Evolutionary conservation across 176 grass and related monocot genomes (phyloP).

Genomic region (Guadua angustifolia): DNA sequence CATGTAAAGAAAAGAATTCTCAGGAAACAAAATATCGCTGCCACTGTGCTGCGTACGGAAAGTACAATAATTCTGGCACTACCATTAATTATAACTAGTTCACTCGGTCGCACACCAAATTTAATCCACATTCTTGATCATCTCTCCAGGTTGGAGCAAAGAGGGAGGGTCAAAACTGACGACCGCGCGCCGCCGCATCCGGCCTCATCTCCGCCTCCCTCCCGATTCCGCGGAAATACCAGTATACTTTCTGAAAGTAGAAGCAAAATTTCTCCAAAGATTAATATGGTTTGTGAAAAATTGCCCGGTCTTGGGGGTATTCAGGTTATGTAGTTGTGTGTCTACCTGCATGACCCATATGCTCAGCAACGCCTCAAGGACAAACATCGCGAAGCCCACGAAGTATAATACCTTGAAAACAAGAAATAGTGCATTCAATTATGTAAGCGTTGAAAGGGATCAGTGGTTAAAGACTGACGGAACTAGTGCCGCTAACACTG

Average conservation of each 20-base stretch:
- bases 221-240: constrained; percentile 60
- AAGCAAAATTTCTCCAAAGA: neutral
- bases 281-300: neutral
- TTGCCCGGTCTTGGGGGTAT: neutral
- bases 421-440: neutral
- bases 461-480: neutral
- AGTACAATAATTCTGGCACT: constrained; percentile 2
- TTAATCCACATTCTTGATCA: constrained; percentile 6
- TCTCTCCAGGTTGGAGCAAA: no score
- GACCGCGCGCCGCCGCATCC: constrained; percentile 30
- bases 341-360: constrained; percentile 69
- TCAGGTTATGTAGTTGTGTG: neutral
- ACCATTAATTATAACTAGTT: neutral
- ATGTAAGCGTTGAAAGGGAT: neutral
- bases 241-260: constrained; percentile 47
- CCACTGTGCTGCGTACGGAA: neutral
- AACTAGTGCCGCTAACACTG: neutral
- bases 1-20: neutral
- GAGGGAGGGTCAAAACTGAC: constrained; percentile 17
- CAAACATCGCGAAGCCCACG: constrained; percentile 62
- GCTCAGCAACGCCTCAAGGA: constrained; percentile 59
- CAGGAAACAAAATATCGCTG: neutral
- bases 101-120: constrained; percentile 2
- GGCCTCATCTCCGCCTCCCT: constrained; percentile 53
- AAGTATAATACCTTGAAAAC: constrained; percentile 72